Evolutionary conservation across 441 rosid species (phyloP).

Genomic region (Arabidopsis lyrata): DNA sequence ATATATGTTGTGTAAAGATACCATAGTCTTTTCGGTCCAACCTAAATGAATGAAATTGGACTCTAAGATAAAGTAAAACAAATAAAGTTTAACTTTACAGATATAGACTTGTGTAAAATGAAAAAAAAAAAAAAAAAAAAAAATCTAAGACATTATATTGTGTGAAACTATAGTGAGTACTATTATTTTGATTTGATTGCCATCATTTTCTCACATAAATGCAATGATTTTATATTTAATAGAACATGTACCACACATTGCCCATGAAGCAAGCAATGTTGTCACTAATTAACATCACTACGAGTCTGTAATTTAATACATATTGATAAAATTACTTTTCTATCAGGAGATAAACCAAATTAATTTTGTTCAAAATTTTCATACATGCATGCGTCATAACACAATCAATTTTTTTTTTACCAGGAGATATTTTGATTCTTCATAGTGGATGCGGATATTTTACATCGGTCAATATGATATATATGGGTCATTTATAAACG

Average conservation of each 20-base stretch:
- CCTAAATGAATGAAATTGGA: neutral
- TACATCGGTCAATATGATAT: neutral
- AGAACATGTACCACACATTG: slow-evolving; percentile 10
- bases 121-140: neutral
- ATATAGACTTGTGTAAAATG: neutral
- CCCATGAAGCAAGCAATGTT: slow-evolving; percentile 17
- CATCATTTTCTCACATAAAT: slow-evolving; percentile 22
- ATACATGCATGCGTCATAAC: neutral
- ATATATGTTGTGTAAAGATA: neutral
- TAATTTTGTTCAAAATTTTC: neutral
- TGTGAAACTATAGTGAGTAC: slow-evolving; percentile 3
- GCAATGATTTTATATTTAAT: slow-evolving; percentile 25
- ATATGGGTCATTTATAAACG: neutral
- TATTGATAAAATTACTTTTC: neutral
- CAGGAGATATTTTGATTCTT: slow-evolving; percentile 4
- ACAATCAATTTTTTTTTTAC: neutral
- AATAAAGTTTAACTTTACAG: neutral
- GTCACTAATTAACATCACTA: neutral
- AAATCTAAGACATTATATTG: neutral
- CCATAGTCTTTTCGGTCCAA: neutral
- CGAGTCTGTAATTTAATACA: neutral
- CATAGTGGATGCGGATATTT: neutral
- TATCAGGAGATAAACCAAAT: neutral
- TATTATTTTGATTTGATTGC: neutral
- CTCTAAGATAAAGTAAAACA: too few species aligned